Evolutionary conservation across 768 basidiomycete genomes (phyloP), one percentile per base, ranked within the genome.

Genomic region (Obba rivulosa): DNA sequence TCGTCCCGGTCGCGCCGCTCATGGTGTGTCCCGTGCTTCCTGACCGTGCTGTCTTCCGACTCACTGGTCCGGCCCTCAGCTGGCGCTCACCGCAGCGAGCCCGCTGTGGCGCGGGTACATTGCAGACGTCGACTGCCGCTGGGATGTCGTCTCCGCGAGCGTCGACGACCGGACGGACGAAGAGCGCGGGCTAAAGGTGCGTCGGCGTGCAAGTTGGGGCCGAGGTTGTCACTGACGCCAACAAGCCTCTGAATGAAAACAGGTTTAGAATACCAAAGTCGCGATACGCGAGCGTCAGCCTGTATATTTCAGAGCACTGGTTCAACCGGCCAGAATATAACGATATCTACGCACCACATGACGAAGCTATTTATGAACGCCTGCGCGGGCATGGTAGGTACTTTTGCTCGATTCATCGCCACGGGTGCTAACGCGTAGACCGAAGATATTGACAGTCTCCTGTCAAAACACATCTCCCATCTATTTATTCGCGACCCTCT

Each of bases 111-210:
- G 96, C 52, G 96, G 96, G 4, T 87, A 91, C 64, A 79, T 99
- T 37, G 85, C 94, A 35, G 94, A 99, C 63, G 94, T 98, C 4
- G 96, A 99, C 69, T 96, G 91, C 60, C 82, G 96, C 37, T 99
- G 96, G 96, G 91, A 97, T 59, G 96, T 99, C 9, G 96, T 99
- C 54, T 88, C 96, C 9, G 96, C 89, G n/a, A 92, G 91, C 59
- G 95, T 99, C 0, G 96, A 99, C 60, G 95, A 98, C 67, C 81
- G 96, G 43, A 98, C 93, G 13, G 81, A 86, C 53, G 95, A 97
- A 64, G 96, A 99, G 66, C 82, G 95, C 48, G 94, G 94, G 4
- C 54, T 86, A 51, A 88, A 86, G 78, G 91, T 88, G 49, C 48
- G 50, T 52, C 46, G 37, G 34, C 46, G 25, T 39, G 24, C 23